Evolutionary conservation across 2,329 filamentous ascomycete species (phyloP).

Genomic region (Alternaria ventricosa): DNA sequence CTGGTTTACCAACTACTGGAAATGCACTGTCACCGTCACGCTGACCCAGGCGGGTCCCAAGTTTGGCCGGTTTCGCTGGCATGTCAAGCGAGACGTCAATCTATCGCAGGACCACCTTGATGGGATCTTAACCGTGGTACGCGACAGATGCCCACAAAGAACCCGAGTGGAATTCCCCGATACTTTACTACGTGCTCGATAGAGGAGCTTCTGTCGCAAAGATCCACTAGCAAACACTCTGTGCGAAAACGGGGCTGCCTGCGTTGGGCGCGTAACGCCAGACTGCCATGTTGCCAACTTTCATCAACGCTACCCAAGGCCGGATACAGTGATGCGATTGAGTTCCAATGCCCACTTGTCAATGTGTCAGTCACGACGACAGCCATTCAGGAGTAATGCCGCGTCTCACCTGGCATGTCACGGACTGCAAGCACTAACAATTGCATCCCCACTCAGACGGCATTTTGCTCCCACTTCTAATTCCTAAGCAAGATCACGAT

Average conservation of each 20-base stretch:
- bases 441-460: conserved; percentile 29
- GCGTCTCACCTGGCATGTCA: conserved; percentile 12
- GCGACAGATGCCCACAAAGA: conserved; percentile 1
- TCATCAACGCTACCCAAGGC: not conserved
- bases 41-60: conserved; percentile 4
- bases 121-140: not conserved
- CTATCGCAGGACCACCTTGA: conserved; percentile 5
- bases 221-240: not conserved
- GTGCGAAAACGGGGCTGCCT: not conserved
- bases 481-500: conserved; percentile 24
- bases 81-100: conserved; percentile 13
- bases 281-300: not conserved
- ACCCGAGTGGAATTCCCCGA: not conserved
- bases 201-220: not conserved
- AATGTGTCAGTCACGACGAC: conserved; percentile 3
- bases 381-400: conserved; percentile 6
- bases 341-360: not conserved
- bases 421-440: conserved; percentile 5
- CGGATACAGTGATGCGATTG: not conserved
- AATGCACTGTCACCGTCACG: conserved; percentile 6
- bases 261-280: not conserved
- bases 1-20: not conserved
- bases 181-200: not conserved
- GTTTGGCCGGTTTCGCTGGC: not conserved
- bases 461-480: conserved; percentile 10